Evolutionary conservation across 176 grass and related monocot species (phyloP), one percentile per base, ranked within the genome.

Genomic region (Cenchrus purpureus): DNA sequence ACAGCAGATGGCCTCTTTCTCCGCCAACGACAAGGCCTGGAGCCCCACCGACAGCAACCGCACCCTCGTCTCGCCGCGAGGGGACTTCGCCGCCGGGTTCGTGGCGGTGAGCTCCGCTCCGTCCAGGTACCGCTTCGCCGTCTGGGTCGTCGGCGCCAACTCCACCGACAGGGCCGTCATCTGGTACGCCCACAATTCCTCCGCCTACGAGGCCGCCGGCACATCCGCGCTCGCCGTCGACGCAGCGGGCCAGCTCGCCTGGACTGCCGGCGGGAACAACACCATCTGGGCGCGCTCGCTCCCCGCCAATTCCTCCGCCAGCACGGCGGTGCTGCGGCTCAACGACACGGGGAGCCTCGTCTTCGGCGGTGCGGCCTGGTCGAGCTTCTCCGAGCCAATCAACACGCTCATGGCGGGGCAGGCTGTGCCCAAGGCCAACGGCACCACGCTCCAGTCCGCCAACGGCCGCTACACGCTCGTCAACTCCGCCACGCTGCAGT

Each of bases 351-450:
- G 95, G 11, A 73, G 68, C 17, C 91, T 98, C 1, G 4, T 6
- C 1, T 90, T 71, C 48, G 79, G 0, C 16, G 16, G 0, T 11
- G 16, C 8, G 7, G 9, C 13, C 12, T 98, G 91, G 95, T 78
- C 46, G 0, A 93, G 89, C 95, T 98, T 95, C 83, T 0, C 0
- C 19, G 15, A 14, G 14, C 83, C 91, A 10, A 93, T 73, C 3
- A 31, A 92, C 82, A 98, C 95, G 78, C 71, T 98, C 25, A 84
- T 98, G 75, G 14, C 95, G 28, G 80, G 31, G 79, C 95, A 98
- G 84, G 9, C 8, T 15, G 42, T 91, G 1, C 70, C 52, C 5
- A 6, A 6, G 1, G 1, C 0, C n/a, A 68, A 67, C 55, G 0
- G 0, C 22, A 84, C 6, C 15, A 89, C 90, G 45, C 88, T 93